Base-by-base conservation (phyloP, 495 filamentous ascomycete species). In the Tuber microsphaerosporum region DNA sequence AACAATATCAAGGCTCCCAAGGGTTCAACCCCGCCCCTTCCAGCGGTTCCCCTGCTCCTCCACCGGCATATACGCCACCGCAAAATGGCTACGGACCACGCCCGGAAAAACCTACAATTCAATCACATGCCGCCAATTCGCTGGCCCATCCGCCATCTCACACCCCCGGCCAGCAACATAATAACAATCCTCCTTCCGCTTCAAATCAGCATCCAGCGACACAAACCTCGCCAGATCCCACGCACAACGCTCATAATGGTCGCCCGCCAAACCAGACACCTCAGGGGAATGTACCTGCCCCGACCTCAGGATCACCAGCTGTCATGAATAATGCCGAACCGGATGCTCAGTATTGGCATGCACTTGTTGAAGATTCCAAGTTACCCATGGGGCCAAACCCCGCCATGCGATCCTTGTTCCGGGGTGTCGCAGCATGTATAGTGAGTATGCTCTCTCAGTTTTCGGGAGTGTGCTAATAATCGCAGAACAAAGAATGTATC, bases 351-450 rank as follows among this genome's bases (percentile, higher is more conserved):
- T 79, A 79, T 22, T 79, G 77, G 77, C 42, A 70, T 9, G 37
- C 44, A 39, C 44, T 79, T 19, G 70, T 79, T 10, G 14, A 71
- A 26, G 44, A 79, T 46, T 73, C 70, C 0, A 79, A 70, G 16
- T 46, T 79, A 1, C 77, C 77, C 5, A 68, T 79, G 20, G 65
- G 73, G 0, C 77, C 77, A 17, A 79, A 71, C 45, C 61, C 76
- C 0, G 51, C 77, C 17, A 45, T 79, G 1, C 48, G 77, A 2
- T 51, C 56, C 26, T 70, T 79, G 16, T 79, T 79, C n/a, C 70
- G 77, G 22, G 77, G 77, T 0, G 75, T 79, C n/a, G 77, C 77
- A 6, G n/a, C 69, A 8, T 79, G 77, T 26, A 79, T 79, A 9
- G 77, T 79, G 2, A 51, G 76, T 72, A 16, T 17, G 34, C 44